Base-by-base conservation (phyloP, 495 filamentous ascomycete species). In the Chaetomium tenue region DNA sequence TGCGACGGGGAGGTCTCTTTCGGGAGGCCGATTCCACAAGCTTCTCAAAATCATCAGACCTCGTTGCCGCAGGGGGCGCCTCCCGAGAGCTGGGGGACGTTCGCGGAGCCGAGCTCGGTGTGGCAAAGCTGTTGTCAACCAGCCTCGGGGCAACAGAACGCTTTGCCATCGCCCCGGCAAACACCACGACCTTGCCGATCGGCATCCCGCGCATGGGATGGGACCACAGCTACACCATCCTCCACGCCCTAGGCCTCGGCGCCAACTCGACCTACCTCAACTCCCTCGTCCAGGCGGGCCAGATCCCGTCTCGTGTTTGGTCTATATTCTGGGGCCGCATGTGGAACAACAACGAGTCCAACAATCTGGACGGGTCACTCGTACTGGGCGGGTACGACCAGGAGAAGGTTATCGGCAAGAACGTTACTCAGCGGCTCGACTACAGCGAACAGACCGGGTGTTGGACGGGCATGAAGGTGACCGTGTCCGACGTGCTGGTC, bases 341-440 rank as follows among this genome's bases (percentile, higher is more conserved):
- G 54, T 77, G 79, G 52, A 72, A 71, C 30, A 68, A 33, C 39
- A 57, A 39, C 22, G 51, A 69, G 33, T 37, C 33, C 33, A 37
- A 3, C 2, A 67, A 70, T 62, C 70, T 75, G 51, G 75, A 83
- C 60, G 80, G 80, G 1, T 68, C 51, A 7, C 46, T 79, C 15
- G 75, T 82, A 13, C 69, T 82, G 12, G 80, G 80, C 8, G 80
- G 78, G 39, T 83, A 78, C 58, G 80, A 81, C 58, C 39, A 60
- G 53, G 76, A 78, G 16, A 82, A 81, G 56, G 69, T 73, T 8
- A 71, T 67, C 3, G 77, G 76, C 3, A 47, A 46, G 5, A 76
- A 76, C 25, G 63, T 71, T 26, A 77, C 77, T 0, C 63, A 69
- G 33, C 61, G 54, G 0, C 67, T 67, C 18, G 69, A 71, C 47